Evolutionary conservation across 192 early-diverging fungal species (phyloP).

Genomic region (Gamsiella multidivaricata): DNA sequence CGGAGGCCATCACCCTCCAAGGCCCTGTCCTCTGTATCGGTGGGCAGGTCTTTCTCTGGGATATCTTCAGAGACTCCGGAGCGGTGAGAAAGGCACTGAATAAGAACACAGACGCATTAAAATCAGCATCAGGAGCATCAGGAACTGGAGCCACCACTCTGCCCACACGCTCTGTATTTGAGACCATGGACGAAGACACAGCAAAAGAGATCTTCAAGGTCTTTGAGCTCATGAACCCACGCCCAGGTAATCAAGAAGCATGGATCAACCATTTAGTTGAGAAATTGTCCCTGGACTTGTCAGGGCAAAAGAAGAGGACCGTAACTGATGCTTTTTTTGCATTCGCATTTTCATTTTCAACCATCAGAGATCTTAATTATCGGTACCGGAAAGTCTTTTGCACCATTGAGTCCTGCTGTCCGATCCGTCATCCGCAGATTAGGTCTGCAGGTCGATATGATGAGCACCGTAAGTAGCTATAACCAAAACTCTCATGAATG

Average conservation of each 20-base stretch:
- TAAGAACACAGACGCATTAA: not conserved
- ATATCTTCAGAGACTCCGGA: slow-evolving; percentile 52
- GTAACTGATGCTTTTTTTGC: too few relatives aligned
- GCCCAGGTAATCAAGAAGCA: slow-evolving; percentile 66
- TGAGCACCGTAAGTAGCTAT: slow-evolving; percentile 64
- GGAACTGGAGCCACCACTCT: not conserved
- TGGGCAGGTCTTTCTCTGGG: slow-evolving; percentile 67
- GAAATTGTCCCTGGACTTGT: too few relatives aligned
- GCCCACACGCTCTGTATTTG: slow-evolving; percentile 31
- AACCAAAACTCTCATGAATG: not conserved
- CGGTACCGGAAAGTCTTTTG: slow-evolving; percentile 65
- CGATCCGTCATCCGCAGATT: slow-evolving; percentile 59
- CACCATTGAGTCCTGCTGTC: slow-evolving; percentile 61
- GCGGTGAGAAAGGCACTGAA: slow-evolving; percentile 22
- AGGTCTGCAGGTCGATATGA: slow-evolving; percentile 68
- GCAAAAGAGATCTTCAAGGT: slow-evolving; percentile 61
- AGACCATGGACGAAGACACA: slow-evolving; percentile 55
- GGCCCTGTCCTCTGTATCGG: slow-evolving; percentile 65
- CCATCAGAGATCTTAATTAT: slow-evolving; percentile 65
- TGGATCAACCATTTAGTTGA: too few relatives aligned
- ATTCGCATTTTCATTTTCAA: not conserved
- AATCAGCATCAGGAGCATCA: slow-evolving; percentile 3
- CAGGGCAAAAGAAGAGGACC: too few relatives aligned
- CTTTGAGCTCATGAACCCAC: slow-evolving; percentile 65
- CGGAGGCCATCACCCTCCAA: slow-evolving; percentile 56